Evolutionary conservation across 768 basidiomycete genomes (phyloP).

Genomic region (Nidularia pulvinata): DNA sequence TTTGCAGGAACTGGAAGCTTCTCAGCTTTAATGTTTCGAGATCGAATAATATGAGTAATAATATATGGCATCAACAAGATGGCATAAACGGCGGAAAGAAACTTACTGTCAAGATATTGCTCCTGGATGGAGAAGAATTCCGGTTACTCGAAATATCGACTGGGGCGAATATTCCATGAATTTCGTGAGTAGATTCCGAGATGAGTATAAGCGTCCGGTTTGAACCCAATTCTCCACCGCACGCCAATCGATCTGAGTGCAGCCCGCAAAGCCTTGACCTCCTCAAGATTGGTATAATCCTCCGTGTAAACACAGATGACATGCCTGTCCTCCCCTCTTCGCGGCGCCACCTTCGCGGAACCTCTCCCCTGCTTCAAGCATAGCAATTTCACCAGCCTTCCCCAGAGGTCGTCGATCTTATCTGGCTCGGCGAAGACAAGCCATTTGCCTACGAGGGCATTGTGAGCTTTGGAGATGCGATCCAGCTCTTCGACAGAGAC

Average conservation of each 20-base stretch:
- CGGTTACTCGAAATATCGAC: slow-evolving; percentile 23
- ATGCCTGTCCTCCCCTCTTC: slow-evolving; percentile 26
- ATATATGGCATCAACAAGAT: too few species aligned
- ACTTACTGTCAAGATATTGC: too few species aligned
- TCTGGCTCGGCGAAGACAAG: slow-evolving; percentile 27
- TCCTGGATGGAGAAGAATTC: too few species aligned
- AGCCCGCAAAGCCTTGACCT: slow-evolving; percentile 27
- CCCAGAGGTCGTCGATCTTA: slow-evolving; percentile 32
- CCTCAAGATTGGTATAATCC: slow-evolving; percentile 18
- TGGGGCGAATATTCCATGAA: slow-evolving; percentile 30
- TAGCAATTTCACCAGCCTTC: slow-evolving; percentile 22
- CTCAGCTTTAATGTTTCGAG: too few species aligned
- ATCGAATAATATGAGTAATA: too few species aligned
- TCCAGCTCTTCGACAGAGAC: slow-evolving; percentile 29
- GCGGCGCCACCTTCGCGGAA: slow-evolving; percentile 31
- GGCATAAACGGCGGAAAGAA: too few species aligned
- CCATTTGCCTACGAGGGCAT: slow-evolving; percentile 34
- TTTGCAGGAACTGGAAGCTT: too few species aligned
- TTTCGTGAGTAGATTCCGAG: slow-evolving; percentile 34
- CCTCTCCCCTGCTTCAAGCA: slow-evolving; percentile 22
- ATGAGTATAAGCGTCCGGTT: slow-evolving; percentile 35
- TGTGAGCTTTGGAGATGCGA: slow-evolving; percentile 25
- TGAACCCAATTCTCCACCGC: slow-evolving; percentile 30
- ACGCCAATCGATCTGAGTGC: slow-evolving; percentile 26
- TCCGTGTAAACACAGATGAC: slow-evolving; percentile 32